phyloP scores from a whole-genome alignment of 2,329 filamentous ascomycete genomes.

The Xylaria multiplex region DNA sequence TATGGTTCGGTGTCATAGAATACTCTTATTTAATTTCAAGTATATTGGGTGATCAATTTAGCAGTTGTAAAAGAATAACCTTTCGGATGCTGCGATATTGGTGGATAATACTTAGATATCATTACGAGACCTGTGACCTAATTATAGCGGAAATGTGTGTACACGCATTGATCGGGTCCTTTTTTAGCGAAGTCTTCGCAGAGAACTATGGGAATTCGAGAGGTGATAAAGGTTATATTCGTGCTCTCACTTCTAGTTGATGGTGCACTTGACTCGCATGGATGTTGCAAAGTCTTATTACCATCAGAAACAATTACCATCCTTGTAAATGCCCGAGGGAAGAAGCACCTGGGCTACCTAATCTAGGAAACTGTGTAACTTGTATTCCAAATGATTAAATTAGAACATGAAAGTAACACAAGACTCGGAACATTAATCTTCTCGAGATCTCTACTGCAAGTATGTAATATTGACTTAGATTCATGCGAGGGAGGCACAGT shows the following conservation, averaged over 20 bases:
- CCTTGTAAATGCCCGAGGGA: not conserved
- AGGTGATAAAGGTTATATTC: not conserved
- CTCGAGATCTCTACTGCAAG: not conserved
- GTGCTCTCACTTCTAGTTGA: not conserved
- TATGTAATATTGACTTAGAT: not conserved
- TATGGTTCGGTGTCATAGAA: not conserved
- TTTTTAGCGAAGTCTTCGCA: not conserved
- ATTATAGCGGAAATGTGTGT: not conserved
- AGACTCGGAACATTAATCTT: not conserved
- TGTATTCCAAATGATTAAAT: not conserved
- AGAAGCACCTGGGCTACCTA: not conserved
- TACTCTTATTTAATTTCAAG: not conserved
- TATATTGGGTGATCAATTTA: not conserved
- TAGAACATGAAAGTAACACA: conserved; percentile 1
- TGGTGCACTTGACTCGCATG: too few species aligned
- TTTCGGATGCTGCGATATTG: not conserved
- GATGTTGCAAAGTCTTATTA: too few species aligned
- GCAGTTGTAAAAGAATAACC: not conserved
- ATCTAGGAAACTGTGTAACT: not conserved
- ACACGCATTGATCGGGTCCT: not conserved
- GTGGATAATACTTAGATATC: not conserved
- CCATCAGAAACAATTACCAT: not conserved
- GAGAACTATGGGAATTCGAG: not conserved
- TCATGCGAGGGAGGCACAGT: not conserved
- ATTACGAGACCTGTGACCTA: not conserved